phyloP scores from a whole-genome alignment of 306 rosid genomes.

The Coriaria nepalensis region DNA sequence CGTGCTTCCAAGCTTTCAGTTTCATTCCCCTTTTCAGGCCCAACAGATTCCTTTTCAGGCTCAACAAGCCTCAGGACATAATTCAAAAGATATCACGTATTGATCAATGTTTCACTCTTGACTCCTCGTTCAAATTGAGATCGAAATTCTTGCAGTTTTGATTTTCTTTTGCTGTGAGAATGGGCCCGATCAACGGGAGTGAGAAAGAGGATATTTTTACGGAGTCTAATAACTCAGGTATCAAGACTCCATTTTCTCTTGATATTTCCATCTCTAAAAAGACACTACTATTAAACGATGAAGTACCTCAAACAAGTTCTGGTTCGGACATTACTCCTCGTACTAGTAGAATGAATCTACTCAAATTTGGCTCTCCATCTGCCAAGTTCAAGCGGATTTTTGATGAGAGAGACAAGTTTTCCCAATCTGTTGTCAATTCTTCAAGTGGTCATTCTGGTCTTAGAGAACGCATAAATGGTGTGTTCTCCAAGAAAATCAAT shows the following conservation, averaged over 20 bases:
- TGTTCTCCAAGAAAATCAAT: conserved; percentile 48
- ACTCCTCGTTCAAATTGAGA: conserved; percentile 5
- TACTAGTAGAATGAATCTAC: conserved; percentile 30
- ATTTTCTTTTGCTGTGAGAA: conserved; percentile 16
- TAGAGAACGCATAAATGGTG: conserved; percentile 31
- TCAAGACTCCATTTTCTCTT: conserved; percentile 26
- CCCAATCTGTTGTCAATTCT: conserved; percentile 39
- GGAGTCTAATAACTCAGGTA: conserved; percentile 27
- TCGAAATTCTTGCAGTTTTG: conserved; percentile 14
- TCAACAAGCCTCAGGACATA: no score
- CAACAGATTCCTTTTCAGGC: no score
- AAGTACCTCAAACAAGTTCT: conserved; percentile 29
- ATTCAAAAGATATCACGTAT: no score
- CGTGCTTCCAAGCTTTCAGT: no score
- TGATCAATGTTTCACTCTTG: neutral
- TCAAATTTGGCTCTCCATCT: conserved; percentile 68
- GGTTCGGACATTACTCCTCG: conserved; percentile 19
- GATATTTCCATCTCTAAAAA: conserved; percentile 27
- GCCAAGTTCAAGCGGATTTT: conserved; percentile 47
- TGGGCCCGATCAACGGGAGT: conserved; percentile 39
- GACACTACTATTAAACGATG: conserved; percentile 21
- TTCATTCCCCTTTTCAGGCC: no score
- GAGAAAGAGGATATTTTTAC: conserved; percentile 33
- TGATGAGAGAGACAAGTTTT: conserved; percentile 43
- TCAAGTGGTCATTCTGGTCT: conserved; percentile 26